Evolutionary conservation across 257 asterid species (phyloP), one percentile per base, ranked within the genome.

Genomic region (Penstemon eatonii): DNA sequence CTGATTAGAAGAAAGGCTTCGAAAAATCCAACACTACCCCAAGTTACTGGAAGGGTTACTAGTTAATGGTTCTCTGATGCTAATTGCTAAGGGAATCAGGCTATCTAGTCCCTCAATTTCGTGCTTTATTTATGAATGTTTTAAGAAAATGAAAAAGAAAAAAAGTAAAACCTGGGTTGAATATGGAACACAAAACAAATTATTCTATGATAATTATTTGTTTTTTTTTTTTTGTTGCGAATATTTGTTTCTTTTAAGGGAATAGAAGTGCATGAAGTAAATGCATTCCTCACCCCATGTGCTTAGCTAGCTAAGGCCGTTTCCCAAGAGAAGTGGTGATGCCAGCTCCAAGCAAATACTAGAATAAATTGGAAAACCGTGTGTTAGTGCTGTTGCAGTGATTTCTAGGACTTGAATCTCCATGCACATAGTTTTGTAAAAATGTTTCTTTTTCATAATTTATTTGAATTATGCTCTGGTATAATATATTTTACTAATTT

Each of bases 391-490:
- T 58, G 25, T 49, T 55, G 11, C 5, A 45, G n/a, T 44, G 52
- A 63, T 8, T 43, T 57, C 3, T 1, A 54, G 10, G 65, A 54
- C 53, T 64, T 56, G 15, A 19, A 60, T 39, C 52, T 33, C 40
- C 19, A 7, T 49, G 53, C 7, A 11, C 33, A 8, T 43, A 9
- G 42, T 52, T 13, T 71, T 8, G 6, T 46, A 50, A 42, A 54
- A 25, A 53, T 60, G 46, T 36, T 33, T 41, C 11, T 55, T 41
- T 66, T 56, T 8, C 67, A 47, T 12, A 3, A n/a, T 39, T 6
- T 8, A 63, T 46, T 37, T n/a, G 42, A 66, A 13, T 49, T 63
- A 58, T 36, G 19, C 15, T 65, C 58, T 57, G 65, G 18, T 50
- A 44, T 19, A 18, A 25, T 73, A 33, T 10, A 40, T 40, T 12